A percentile compares a stretch with the other conserved stretches of the same genome.
phyloP scores from a whole-genome alignment of 2,329 filamentous ascomycete species.

The Colletotrichum caudatum region DNA sequence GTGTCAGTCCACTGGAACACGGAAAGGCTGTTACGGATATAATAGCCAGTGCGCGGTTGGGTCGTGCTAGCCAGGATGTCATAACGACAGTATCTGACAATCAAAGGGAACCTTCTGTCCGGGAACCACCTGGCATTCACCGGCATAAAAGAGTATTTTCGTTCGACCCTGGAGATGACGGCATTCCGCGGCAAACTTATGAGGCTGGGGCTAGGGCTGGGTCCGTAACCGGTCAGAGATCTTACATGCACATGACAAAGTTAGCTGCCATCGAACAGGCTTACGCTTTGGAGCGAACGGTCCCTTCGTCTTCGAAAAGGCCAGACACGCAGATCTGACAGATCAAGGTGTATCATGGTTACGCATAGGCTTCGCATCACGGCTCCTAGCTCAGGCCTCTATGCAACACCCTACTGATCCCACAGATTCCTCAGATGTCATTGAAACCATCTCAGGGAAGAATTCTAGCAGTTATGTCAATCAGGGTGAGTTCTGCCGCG shows the following conservation, averaged over 20 bases:
- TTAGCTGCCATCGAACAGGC: neutral
- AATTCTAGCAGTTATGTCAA: neutral
- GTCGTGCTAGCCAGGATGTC: neutral
- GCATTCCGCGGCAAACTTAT: conserved; percentile 1
- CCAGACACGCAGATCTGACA: neutral
- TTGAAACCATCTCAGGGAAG: neutral
- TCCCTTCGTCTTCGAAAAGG: neutral
- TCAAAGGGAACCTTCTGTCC: neutral
- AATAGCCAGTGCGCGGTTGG: neutral
- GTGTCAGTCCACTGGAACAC: neutral
- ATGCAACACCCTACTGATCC: neutral
- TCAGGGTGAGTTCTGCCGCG: neutral
- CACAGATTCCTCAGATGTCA: neutral
- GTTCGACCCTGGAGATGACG: conserved; percentile 47
- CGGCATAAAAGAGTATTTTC: conserved; percentile 47
- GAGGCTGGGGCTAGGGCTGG: neutral
- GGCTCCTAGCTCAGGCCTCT: neutral
- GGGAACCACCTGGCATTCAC: neutral
- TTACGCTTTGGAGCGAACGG: neutral
- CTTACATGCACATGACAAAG: too few species aligned
- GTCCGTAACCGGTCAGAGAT: neutral
- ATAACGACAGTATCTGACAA: neutral
- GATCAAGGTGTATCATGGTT: neutral
- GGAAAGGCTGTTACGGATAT: neutral
- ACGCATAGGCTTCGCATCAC: neutral